phyloP scores from a whole-genome alignment of 2,329 filamentous ascomycete species.

The Colletotrichum sublineola region DNA sequence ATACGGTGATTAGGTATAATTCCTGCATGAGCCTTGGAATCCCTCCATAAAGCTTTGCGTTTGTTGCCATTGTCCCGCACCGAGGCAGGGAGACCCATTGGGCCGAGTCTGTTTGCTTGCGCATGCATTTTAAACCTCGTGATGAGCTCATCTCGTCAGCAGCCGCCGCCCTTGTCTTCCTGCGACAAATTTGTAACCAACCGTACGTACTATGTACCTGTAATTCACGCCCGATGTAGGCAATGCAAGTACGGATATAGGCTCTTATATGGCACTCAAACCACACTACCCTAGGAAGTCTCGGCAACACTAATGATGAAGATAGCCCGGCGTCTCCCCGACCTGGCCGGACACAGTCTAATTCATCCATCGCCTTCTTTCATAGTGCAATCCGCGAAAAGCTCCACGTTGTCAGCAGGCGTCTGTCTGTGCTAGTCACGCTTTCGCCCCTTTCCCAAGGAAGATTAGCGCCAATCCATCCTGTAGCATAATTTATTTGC shows the following conservation, averaged over 20 bases:
- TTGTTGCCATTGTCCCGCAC: slow-evolving; percentile 4
- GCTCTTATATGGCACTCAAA: neutral
- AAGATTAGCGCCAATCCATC: slow-evolving; percentile 28
- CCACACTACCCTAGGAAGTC: neutral
- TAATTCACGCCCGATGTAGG: slow-evolving; percentile 4
- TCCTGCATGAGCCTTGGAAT: slow-evolving; percentile 12
- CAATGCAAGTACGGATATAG: slow-evolving; percentile 20
- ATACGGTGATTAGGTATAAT: slow-evolving; percentile 4
- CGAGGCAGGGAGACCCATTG: slow-evolving; percentile 15
- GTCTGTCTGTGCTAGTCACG: slow-evolving; percentile 9
- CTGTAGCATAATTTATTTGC: slow-evolving; percentile 21
- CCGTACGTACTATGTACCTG: neutral
- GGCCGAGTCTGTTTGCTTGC: slow-evolving; percentile 13
- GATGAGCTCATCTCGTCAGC: slow-evolving; percentile 18
- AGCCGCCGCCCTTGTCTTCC: slow-evolving; percentile 8
- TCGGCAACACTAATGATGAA: neutral
- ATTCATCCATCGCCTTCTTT: neutral
- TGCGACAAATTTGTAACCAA: slow-evolving; percentile 10
- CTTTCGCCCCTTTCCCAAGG: slow-evolving; percentile 20
- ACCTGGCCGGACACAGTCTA: neutral
- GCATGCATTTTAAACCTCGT: slow-evolving; percentile 19
- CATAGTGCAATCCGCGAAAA: slow-evolving; percentile 22
- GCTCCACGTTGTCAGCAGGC: slow-evolving; percentile 26
- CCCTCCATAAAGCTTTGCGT: neutral
- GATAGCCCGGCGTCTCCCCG: neutral